phyloP scores from a whole-genome alignment of 345 rosid genomes.

The Gossypium raimondii region DNA sequence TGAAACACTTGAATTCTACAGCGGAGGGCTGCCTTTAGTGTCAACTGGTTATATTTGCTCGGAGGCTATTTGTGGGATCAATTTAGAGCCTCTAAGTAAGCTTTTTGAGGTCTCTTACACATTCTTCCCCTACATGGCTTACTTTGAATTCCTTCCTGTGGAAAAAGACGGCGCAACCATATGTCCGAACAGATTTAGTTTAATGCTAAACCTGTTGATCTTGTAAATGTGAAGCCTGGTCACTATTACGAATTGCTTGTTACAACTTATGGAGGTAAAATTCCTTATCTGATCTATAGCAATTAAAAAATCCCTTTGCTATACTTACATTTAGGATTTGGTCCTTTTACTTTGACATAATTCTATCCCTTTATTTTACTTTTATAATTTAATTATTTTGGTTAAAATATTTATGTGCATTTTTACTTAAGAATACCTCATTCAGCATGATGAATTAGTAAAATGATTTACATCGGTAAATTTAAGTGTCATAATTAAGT shows the following conservation, averaged over 20 bases:
- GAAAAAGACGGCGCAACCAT: slow-evolving; percentile 24
- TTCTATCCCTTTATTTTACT: too few species aligned
- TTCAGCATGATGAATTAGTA: too few species aligned
- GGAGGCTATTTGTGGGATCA: slow-evolving; percentile 58
- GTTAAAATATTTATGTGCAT: too few species aligned
- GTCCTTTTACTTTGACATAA: too few species aligned
- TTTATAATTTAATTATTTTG: too few species aligned
- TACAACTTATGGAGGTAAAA: slow-evolving; percentile 49
- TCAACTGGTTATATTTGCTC: slow-evolving; percentile 53
- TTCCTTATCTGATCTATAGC: not conserved
- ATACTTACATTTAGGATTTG: too few species aligned
- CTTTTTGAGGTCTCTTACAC: slow-evolving; percentile 68
- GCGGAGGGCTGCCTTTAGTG: slow-evolving; percentile 52
- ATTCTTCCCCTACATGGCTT: slow-evolving; percentile 62
- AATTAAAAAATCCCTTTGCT: too few species aligned
- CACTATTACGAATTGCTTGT: slow-evolving; percentile 50
- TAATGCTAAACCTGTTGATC: slow-evolving; percentile 35
- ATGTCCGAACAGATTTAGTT: slow-evolving; percentile 7
- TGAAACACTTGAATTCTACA: slow-evolving; percentile 46
- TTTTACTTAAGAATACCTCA: too few species aligned
- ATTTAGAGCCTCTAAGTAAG: slow-evolving; percentile 45
- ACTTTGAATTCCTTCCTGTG: slow-evolving; percentile 56
- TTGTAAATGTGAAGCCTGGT: slow-evolving; percentile 44
- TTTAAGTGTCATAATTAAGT: too few species aligned
- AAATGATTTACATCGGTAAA: too few species aligned